Evolutionary conservation across 1,284 basidiomycete genomes (phyloP).

Genomic region (Pascua sp.): DNA sequence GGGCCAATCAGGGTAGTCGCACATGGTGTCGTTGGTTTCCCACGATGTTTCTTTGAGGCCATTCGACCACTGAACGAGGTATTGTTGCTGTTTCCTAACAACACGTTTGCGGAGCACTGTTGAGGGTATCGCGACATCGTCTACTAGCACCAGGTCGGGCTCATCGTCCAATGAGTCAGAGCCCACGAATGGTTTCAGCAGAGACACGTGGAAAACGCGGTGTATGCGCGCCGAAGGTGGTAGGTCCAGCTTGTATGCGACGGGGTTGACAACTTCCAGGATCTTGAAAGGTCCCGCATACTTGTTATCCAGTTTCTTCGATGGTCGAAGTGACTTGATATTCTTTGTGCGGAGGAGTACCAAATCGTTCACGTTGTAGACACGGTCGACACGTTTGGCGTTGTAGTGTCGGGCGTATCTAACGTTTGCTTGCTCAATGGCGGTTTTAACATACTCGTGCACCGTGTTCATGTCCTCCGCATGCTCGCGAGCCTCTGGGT

Average conservation of each 20-base stretch:
- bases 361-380: conserved; percentile 31
- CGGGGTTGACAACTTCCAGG: neutral
- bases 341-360: conserved; percentile 48
- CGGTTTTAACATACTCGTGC: neutral
- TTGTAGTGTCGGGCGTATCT: conserved; percentile 15
- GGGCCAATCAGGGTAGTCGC: no score
- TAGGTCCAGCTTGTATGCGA: conserved; percentile 39
- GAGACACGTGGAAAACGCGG: conserved; percentile 51
- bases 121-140: no score
- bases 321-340: conserved; percentile 48
- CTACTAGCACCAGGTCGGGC: no score
- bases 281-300: conserved; percentile 48
- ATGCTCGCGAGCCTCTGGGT: no score
- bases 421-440: neutral
- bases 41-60: no score
- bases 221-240: conserved; percentile 43
- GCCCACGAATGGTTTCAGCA: conserved; percentile 42
- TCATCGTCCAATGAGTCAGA: no score
- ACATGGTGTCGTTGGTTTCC: no score
- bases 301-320: conserved; percentile 48
- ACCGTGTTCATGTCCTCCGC: neutral
- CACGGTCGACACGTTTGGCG: neutral
- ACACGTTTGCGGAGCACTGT: no score
- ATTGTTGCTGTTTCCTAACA: no score
- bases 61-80: no score